Evolutionary conservation across 2,329 filamentous ascomycete genomes (phyloP).

Genomic region (Diplocarpon mali): DNA sequence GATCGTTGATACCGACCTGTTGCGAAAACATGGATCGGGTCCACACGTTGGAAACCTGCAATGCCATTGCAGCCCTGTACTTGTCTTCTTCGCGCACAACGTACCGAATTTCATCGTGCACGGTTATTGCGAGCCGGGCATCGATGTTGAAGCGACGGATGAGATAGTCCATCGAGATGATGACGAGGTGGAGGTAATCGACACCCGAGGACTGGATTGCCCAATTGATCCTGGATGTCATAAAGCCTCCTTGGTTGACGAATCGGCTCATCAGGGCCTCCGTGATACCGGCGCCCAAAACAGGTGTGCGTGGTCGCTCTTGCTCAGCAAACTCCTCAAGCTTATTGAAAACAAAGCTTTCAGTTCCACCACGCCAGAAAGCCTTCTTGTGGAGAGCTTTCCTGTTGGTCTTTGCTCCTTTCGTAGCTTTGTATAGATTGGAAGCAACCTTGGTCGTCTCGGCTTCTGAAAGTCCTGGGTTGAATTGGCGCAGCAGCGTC

Average conservation of each 20-base stretch:
- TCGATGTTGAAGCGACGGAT: constrained; percentile 73
- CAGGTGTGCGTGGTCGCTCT: constrained; percentile 78
- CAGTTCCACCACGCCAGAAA: constrained; percentile 94
- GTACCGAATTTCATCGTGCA: constrained; percentile 96
- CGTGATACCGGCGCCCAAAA: constrained; percentile 89
- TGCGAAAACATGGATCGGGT: constrained; percentile 95
- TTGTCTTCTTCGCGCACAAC: constrained; percentile 76
- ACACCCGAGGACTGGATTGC: constrained; percentile 96
- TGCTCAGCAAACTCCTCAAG: constrained; percentile 97
- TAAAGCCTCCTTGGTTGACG: constrained; percentile 80
- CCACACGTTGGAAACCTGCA: constrained; percentile 93
- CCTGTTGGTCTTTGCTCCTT: constrained; percentile 73
- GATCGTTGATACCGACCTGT: constrained; percentile 89
- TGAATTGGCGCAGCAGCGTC: constrained; percentile 86
- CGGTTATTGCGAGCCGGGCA: constrained; percentile 81
- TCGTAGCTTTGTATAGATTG: constrained; percentile 78
- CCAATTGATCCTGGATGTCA: constrained; percentile 97
- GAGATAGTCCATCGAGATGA: constrained; percentile 91
- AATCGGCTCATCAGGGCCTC: constrained; percentile 85
- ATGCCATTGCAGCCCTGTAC: constrained; percentile 81
- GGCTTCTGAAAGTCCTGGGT: constrained; percentile 67
- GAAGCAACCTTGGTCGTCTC: constrained; percentile 67
- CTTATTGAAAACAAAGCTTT: constrained; percentile 97
- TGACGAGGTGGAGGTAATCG: constrained; percentile 89
- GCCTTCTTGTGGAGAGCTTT: constrained; percentile 59